Conservation (phyloP, 805 yeast species). For the Kodamaea leandrae region DNA sequence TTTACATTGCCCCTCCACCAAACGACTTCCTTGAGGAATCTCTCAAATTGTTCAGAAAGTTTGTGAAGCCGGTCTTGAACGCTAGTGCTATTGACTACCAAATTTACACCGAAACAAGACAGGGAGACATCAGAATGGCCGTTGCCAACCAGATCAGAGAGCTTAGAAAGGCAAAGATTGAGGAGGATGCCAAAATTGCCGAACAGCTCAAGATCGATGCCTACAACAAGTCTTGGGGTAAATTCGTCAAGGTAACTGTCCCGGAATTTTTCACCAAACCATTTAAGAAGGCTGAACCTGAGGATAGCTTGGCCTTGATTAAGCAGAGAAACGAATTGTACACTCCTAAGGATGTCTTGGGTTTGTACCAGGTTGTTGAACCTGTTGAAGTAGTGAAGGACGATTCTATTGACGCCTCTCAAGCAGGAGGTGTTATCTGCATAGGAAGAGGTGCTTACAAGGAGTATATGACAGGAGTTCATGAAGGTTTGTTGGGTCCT, state of each 20-base stretch:
- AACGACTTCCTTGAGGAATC: slow-evolving; percentile 81
- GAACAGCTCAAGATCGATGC: slow-evolving; percentile 5
- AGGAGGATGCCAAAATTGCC: slow-evolving; percentile 11
- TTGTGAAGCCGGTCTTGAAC: slow-evolving; percentile 80
- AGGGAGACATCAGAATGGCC: slow-evolving; percentile 78
- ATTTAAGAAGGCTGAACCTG: slow-evolving; percentile 16
- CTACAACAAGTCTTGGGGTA: slow-evolving; percentile 28
- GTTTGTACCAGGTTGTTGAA: slow-evolving; percentile 46
- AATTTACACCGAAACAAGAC: slow-evolving; percentile 70
- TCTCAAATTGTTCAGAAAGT: slow-evolving; percentile 68
- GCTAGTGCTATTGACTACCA: slow-evolving; percentile 85
- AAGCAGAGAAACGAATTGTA: slow-evolving; percentile 38
- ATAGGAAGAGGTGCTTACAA: slow-evolving; percentile 95
- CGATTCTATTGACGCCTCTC: slow-evolving; percentile 37
- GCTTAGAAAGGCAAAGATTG: slow-evolving; percentile 46
- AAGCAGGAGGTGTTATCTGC: slow-evolving; percentile 84
- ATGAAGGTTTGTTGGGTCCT: slow-evolving; percentile 95
- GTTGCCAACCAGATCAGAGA: slow-evolving; percentile 84
- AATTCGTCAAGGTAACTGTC: slow-evolving; percentile 21
- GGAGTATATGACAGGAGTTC: slow-evolving; percentile 86
- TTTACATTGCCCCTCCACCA: slow-evolving; percentile 96
- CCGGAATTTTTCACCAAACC: slow-evolving; percentile 16
- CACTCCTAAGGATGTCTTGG: slow-evolving; percentile 49
- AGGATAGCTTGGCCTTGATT: not conserved
- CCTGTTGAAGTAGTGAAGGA: slow-evolving; percentile 45